Base-by-base conservation (phyloP, 75 land plant species). In the Cryptomeria japonica region DNA sequence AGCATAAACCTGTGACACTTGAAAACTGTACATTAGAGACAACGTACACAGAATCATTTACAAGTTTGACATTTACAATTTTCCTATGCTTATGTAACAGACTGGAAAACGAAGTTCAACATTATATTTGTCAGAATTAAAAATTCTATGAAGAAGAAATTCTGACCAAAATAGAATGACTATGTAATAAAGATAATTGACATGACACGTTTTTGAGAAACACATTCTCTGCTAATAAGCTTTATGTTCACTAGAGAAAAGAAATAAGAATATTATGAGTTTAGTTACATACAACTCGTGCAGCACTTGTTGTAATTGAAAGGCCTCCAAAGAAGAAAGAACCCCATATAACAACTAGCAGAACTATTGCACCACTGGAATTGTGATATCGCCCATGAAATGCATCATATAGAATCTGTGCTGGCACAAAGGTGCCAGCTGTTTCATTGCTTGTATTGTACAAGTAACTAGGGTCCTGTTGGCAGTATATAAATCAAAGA, bases 321-420 rank as follows among this genome's bases (percentile, higher is more conserved):
- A 96, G 97, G 39, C 98, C 98, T 28, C 95, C 98, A 87, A 96
- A 96, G 92, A 96, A 96, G 85, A 93, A 96, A 38, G 97, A 96
- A 22, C 95, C 97, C 97, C 98, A 95, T 44, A 95, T 96, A 61
- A 96, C 77, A 86, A 93, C 84, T 5, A 96, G 89, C 42, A 96
- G 73, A n/a, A 96, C 77, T 32, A 96, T 95, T 14, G 97, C 97
- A 41, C 97, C 98, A 86, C 91, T 85, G 39, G 91, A 85, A 88
- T 91, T 96, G 22, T 93, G 93, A 86, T 92, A 96, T 38, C 98
- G 88, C 87, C 98, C 98, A 92, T 96, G 93, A 88, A 96, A 96
- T 76, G 97, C 98, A 93, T 96, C 98, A 82, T 96, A 96, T 14
- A 96, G 91, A 75, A 96, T 96, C 85, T 96, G 98, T 70, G 95